These are phyloP conservation scores for Cyathus striatus DNA, from an alignment of 768 basidiomycete species.

Conservation along the genomic window DNA sequence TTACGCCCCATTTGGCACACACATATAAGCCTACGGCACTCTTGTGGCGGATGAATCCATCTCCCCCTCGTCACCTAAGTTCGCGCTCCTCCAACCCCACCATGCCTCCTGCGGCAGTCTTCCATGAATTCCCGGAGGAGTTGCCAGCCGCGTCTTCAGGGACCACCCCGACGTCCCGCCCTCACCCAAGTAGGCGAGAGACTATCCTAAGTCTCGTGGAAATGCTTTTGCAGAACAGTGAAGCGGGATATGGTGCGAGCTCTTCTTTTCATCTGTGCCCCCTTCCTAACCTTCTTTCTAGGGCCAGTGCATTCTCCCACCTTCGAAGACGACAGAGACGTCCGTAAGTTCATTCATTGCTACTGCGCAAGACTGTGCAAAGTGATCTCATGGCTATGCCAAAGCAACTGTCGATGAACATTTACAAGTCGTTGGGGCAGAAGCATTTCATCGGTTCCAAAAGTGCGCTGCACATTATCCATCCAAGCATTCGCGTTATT, in stretches of 20 bases:
- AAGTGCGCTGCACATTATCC: conserved; percentile 28
- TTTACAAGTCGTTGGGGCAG: conserved; percentile 62
- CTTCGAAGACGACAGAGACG: conserved; percentile 61
- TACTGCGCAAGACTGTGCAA: neutral
- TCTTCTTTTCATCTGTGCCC: too few relatives aligned
- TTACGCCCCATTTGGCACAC: neutral
- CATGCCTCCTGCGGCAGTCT: conserved; percentile 7
- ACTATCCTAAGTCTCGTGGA: conserved; percentile 48
- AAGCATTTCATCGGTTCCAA: conserved; percentile 59
- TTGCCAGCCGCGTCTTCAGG: conserved; percentile 13
- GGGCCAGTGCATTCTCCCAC: conserved; percentile 35
- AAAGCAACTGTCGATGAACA: conserved; percentile 66
- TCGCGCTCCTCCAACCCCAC: too few relatives aligned
- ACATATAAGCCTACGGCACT: neutral
- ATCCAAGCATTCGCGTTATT: conserved; percentile 4
- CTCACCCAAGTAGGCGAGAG: conserved; percentile 33
- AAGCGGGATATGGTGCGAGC: conserved; percentile 23
- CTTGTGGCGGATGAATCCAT: too few relatives aligned
- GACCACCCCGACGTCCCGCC: conserved; percentile 19
- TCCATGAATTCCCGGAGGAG: conserved; percentile 11
- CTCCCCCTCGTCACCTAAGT: too few relatives aligned
- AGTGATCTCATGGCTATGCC: too few relatives aligned
- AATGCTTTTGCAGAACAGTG: conserved; percentile 37
- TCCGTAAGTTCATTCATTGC: conserved; percentile 44
- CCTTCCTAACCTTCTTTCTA: conserved; percentile 11